Conservation (phyloP, 139 green algal species). For the Auxenochlorella pyrenoidosa region DNA sequence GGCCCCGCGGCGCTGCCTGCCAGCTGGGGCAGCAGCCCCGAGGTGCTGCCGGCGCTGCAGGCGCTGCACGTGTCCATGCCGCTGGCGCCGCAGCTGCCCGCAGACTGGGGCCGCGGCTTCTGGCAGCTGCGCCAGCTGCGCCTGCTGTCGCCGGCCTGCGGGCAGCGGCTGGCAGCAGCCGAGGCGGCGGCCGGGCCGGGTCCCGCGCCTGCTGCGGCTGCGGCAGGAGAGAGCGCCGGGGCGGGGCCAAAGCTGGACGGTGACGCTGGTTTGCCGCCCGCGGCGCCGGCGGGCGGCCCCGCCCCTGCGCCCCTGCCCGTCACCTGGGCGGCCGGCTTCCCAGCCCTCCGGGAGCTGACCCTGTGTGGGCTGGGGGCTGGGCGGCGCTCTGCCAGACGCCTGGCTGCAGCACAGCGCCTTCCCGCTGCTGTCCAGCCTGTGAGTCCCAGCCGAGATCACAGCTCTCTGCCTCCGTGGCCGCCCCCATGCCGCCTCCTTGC, state of each 20-base stretch:
- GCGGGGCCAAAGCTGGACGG: no score
- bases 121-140: background rate
- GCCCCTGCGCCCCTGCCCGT: background rate
- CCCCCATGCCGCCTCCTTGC: no score
- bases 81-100: background rate
- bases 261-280: no score
- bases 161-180: background rate
- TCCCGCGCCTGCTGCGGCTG: no score
- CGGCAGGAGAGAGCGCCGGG: background rate
- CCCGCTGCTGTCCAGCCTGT: background rate
- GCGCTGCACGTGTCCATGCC: background rate
- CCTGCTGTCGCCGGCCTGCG: background rate
- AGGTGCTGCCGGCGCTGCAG: conserved; percentile 10
- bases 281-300: background rate
- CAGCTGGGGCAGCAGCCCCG: background rate
- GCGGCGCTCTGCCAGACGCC: background rate
- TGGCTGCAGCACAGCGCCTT: conserved; percentile 5
- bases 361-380: background rate
- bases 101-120: background rate
- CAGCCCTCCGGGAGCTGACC: background rate
- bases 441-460: background rate
- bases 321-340: background rate
- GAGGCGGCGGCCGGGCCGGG: background rate
- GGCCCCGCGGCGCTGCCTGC: background rate
- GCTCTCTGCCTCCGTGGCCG: no score